Conservation (phyloP, 1,139 yeast species). For the Pichia terricola region DNA sequence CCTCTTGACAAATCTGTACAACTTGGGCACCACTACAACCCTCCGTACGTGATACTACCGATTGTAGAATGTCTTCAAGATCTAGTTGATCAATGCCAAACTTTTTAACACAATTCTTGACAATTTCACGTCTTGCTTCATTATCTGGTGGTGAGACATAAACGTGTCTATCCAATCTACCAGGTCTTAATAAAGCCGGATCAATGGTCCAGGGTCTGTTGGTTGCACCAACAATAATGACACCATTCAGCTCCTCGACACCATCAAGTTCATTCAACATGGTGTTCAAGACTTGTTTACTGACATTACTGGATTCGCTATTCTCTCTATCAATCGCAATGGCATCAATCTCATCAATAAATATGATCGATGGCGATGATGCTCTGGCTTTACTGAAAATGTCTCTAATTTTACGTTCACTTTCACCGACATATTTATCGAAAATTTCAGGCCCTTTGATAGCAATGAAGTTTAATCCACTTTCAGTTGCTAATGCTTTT, state of each 20-base stretch:
- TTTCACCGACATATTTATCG: constrained; percentile 91
- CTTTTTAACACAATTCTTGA: constrained; percentile 54
- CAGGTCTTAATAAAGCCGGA: constrained; percentile 86
- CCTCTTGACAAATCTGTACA: constrained; percentile 85
- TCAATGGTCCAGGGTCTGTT: constrained; percentile 91
- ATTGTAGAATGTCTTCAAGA: constrained; percentile 29
- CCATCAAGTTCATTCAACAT: constrained; percentile 92
- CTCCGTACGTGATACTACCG: constrained; percentile 56
- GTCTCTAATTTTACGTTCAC: constrained; percentile 82
- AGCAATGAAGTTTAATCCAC: constrained; percentile 84
- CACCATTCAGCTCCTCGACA: constrained; percentile 87
- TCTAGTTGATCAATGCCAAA: constrained; percentile 42
- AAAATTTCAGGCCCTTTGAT: constrained; percentile 95
- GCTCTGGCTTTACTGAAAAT: constrained; percentile 86
- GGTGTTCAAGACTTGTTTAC: constrained; percentile 81
- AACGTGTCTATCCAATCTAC: constrained; percentile 84
- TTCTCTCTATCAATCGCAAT: constrained; percentile 61
- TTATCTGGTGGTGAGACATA: constrained; percentile 87
- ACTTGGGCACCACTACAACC: constrained; percentile 98
- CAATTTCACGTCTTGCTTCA: constrained; percentile 68
- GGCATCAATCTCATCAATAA: constrained; percentile 94
- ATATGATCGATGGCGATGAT: constrained; percentile 86
- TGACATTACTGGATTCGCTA: constrained; percentile 58
- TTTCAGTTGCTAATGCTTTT: constrained; percentile 89
- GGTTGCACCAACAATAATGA: constrained; percentile 89